phyloP scores from a whole-genome alignment of 1,284 basidiomycete species.

The Microbotryomycetes sp. region DNA sequence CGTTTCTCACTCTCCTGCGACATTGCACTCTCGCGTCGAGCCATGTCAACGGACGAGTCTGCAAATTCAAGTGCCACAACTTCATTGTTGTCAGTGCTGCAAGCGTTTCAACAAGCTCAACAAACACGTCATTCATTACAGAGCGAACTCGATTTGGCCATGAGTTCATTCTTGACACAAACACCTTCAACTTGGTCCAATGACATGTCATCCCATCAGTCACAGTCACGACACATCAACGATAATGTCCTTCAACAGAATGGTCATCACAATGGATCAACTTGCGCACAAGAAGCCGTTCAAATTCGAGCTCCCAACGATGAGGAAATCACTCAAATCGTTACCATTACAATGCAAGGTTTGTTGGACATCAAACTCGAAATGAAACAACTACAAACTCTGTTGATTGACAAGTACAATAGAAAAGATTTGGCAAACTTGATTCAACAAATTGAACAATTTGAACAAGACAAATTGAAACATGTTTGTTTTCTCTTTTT shows the following conservation, averaged over 20 bases:
- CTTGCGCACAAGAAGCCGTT: slow-evolving; percentile 19
- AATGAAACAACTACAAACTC: neutral
- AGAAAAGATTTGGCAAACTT: slow-evolving; percentile 7
- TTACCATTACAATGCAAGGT: slow-evolving; percentile 22
- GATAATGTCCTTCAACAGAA: neutral
- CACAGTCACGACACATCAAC: too few species aligned
- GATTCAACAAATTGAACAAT: slow-evolving; percentile 11
- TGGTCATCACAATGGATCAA: neutral
- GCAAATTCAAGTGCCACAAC: too few species aligned
- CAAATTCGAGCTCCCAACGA: slow-evolving; percentile 15
- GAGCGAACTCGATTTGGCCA: slow-evolving; percentile 20
- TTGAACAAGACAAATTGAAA: slow-evolving; percentile 19
- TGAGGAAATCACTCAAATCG: slow-evolving; percentile 19
- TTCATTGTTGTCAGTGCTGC: slow-evolving; percentile 8
- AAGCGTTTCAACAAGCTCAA: slow-evolving; percentile 4
- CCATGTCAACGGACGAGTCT: too few species aligned
- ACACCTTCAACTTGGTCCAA: slow-evolving; percentile 5
- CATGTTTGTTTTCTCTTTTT: slow-evolving; percentile 10
- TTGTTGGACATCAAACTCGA: slow-evolving; percentile 24
- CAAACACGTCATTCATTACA: slow-evolving; percentile 20
- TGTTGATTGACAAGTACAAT: neutral
- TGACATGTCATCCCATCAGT: neutral
- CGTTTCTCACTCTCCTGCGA: too few species aligned
- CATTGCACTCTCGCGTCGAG: too few species aligned
- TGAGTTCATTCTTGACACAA: slow-evolving; percentile 19